A percentile compares a stretch with the other conserved stretches of the same genome.
phyloP scores from a whole-genome alignment of 73 alveolate genomes.

The Blepharisma stoltei region DNA sequence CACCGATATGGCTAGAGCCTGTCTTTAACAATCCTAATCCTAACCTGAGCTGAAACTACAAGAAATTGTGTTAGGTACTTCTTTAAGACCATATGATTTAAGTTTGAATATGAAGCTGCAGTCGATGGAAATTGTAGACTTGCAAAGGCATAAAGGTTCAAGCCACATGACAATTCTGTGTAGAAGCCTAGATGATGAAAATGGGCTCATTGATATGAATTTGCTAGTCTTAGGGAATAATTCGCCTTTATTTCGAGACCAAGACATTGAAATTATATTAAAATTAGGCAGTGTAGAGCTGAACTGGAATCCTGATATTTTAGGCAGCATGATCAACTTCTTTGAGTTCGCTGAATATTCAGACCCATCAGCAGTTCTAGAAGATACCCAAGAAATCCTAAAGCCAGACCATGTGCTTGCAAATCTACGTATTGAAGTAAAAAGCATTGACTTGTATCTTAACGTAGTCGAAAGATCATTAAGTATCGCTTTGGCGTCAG shows the following conservation, averaged over 20 bases:
- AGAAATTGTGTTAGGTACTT: no score
- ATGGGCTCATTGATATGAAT: background rate
- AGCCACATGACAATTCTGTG: no score
- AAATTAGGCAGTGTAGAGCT: constrained; percentile 3
- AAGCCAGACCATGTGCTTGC: background rate
- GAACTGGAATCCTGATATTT: constrained; percentile 22
- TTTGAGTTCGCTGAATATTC: constrained; percentile 24
- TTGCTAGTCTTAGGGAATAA: background rate
- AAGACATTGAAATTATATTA: background rate
- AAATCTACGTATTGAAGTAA: background rate
- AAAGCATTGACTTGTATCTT: background rate
- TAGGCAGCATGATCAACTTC: background rate
- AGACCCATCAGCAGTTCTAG: constrained; percentile 1
- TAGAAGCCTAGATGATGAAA: background rate
- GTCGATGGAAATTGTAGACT: no score
- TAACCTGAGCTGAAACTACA: no score
- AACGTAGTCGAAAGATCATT: background rate
- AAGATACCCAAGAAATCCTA: background rate
- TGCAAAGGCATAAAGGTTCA: no score
- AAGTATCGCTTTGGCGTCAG: background rate
- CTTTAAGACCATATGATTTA: no score
- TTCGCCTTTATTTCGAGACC: background rate
- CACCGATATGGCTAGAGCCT: no score
- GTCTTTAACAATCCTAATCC: no score
- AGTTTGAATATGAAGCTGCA: no score